Evolutionary conservation across 2,329 filamentous ascomycete species (phyloP).

Genomic region (Ophiostoma piceae): DNA sequence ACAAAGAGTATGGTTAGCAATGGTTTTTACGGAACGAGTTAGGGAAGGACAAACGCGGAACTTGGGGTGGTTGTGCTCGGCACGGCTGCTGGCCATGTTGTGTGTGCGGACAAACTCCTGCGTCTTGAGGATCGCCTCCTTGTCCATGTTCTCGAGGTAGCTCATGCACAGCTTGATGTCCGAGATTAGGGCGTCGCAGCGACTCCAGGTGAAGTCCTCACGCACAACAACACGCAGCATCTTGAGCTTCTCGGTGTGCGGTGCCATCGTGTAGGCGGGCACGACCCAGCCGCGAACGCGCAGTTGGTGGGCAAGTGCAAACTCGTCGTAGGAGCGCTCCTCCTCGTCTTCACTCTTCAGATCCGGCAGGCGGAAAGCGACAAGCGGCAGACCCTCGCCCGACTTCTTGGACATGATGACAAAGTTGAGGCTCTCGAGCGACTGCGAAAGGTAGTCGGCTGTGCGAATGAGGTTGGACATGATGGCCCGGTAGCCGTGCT

Average conservation of each 20-base stretch:
- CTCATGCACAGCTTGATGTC: slow-evolving; percentile 75
- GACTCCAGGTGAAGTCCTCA: slow-evolving; percentile 79
- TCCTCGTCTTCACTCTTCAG: not conserved
- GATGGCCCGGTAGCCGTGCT: slow-evolving; percentile 84
- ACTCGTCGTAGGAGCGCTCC: slow-evolving; percentile 64
- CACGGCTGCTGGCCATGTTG: slow-evolving; percentile 47
- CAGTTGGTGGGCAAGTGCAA: slow-evolving; percentile 75
- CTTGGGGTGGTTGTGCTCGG: slow-evolving; percentile 47
- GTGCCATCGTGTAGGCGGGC: slow-evolving; percentile 95
- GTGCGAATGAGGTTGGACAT: slow-evolving; percentile 91
- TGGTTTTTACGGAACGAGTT: not conserved
- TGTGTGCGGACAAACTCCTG: slow-evolving; percentile 60
- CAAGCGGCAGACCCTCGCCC: slow-evolving; percentile 77
- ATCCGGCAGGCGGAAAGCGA: slow-evolving; percentile 71
- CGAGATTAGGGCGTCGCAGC: slow-evolving; percentile 70
- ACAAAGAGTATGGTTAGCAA: slow-evolving; percentile 14
- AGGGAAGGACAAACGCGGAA: slow-evolving; percentile 42
- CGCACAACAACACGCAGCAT: slow-evolving; percentile 88
- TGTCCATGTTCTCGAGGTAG: slow-evolving; percentile 68
- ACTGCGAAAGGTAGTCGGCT: slow-evolving; percentile 75
- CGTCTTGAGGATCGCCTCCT: slow-evolving; percentile 63
- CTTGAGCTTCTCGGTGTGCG: slow-evolving; percentile 75
- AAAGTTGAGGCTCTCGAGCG: slow-evolving; percentile 72
- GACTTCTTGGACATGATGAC: slow-evolving; percentile 77
- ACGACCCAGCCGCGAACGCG: slow-evolving; percentile 88